A percentile compares a stretch with the other conserved stretches of the same genome.
Conservation (phyloP, 306 rosid genomes). For the Vicia sativa region DNA sequence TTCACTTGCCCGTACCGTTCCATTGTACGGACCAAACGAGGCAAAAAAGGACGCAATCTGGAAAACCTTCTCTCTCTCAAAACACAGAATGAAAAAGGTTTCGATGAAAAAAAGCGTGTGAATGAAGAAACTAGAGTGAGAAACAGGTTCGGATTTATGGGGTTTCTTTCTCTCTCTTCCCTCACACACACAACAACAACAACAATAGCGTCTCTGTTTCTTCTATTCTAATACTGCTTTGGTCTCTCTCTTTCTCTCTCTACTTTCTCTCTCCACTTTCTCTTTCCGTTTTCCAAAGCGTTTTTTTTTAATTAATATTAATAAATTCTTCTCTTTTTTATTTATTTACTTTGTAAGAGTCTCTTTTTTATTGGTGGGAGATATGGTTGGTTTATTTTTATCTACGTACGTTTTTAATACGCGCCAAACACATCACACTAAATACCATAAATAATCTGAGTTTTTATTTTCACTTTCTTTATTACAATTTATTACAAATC, state of each 20-base stretch:
- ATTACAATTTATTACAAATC: background rate
- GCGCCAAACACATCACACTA: constrained; percentile 53
- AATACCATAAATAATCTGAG: constrained; percentile 22
- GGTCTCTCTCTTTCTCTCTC: constrained; percentile 38
- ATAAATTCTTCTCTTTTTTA: constrained; percentile 12
- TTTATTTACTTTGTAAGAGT: constrained; percentile 29
- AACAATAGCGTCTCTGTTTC: constrained; percentile 47
- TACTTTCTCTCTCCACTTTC: constrained; percentile 44
- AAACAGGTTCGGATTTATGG: constrained; percentile 50
- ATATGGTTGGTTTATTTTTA: constrained; percentile 45
- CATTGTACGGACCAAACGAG: constrained; percentile 69
- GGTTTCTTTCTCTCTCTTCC: constrained; percentile 34
- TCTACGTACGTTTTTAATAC: constrained; percentile 33
- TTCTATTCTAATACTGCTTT: constrained; percentile 34
- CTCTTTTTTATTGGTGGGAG: constrained; percentile 38
- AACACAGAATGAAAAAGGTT: constrained; percentile 53
- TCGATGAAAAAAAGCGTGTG: constrained; percentile 68
- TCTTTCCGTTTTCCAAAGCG: constrained; percentile 53
- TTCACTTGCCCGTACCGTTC: constrained; percentile 76
- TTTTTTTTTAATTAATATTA: constrained; percentile 27
- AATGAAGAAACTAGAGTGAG: constrained; percentile 35
- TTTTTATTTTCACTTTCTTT: background rate
- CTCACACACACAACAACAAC: constrained; percentile 10
- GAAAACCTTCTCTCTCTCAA: constrained; percentile 21
- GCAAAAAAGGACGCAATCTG: constrained; percentile 37